These are phyloP conservation scores for Dothistroma pini DNA, from an alignment of 2,329 filamentous ascomycete species.

Conservation along the genomic window DNA sequence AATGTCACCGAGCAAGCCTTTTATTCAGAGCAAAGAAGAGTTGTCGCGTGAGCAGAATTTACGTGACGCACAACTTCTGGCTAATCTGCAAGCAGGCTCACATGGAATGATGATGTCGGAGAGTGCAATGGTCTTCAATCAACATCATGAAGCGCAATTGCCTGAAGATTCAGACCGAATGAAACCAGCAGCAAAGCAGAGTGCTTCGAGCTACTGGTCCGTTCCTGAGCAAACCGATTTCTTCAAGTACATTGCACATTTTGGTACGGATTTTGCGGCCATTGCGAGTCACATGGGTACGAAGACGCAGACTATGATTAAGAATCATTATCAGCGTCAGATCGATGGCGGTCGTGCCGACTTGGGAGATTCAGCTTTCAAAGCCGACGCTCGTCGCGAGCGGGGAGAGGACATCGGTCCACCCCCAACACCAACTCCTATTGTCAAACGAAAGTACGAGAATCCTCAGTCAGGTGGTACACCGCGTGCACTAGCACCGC, in stretches of 20 bases:
- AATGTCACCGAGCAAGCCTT: constrained; percentile 35
- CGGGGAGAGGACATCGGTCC: constrained; percentile 47
- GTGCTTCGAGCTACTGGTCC: constrained; percentile 75
- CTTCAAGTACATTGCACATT: constrained; percentile 65
- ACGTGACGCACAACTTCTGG: constrained; percentile 35
- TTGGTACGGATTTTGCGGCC: constrained; percentile 72
- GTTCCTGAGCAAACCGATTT: constrained; percentile 78
- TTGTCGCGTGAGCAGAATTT: constrained; percentile 25
- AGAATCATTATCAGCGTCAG: constrained; percentile 49
- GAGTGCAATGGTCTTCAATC: constrained; percentile 19
- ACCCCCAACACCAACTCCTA: constrained; percentile 48
- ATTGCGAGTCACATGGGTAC: constrained; percentile 78
- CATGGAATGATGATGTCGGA: constrained; percentile 20
- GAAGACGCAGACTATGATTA: constrained; percentile 83
- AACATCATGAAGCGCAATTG: constrained; percentile 20
- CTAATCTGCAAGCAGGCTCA: constrained; percentile 27
- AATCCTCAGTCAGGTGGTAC: constrained; percentile 33
- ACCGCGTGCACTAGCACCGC: constrained; percentile 45
- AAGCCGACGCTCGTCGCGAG: constrained; percentile 41
- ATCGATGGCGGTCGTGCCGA: constrained; percentile 43
- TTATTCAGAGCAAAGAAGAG: constrained; percentile 30
- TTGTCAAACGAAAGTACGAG: constrained; percentile 48
- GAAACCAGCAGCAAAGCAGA: constrained; percentile 29
- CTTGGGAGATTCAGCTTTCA: constrained; percentile 40
- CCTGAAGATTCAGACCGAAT: constrained; percentile 26